Base-by-base conservation (phyloP, 1,284 basidiomycete genomes). In the Blastosporella zonata region DNA sequence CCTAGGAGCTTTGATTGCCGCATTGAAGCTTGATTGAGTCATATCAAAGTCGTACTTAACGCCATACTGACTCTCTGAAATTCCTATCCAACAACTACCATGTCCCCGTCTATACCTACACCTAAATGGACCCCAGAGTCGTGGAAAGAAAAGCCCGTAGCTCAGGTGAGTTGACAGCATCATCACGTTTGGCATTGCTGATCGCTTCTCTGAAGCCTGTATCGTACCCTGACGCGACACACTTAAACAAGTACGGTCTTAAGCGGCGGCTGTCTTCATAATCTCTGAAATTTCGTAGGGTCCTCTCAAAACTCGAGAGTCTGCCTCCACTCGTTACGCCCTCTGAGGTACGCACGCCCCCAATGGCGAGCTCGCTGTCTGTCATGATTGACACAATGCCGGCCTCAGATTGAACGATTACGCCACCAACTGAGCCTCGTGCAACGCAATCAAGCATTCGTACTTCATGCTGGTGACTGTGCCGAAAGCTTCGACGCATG, bases 391-490 rank as follows among this genome's bases (percentile, higher is more conserved):
- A 50, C 37, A n/a, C 22, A 43, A 12, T 41, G 47, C 10, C 37
- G 31, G 12, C 37, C 22, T 15, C 53, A 96, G 93, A 90, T 97
- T 60, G 92, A 96, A 65, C 78, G 91, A 6, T 77, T 97, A 46
- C 77, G 91, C 41, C 73, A 83, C 60, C 90, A 96, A 59, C 75
- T 97, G 17, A 73, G 77, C 15, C 79, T 81, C 41, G 93, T 96
- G 4, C 89, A 95, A 50, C 74, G 75, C n/a, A 88, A 90, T 55
- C 82, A 94, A 62, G 93, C 93, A 0, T 99, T 99, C 69, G 76
- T 99, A 23, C 79, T 99, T 0, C 96, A 99, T 58, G 94, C 95
- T 2, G 97, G 96, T 8, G 97, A 99, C 65, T 99, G 95, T 61
- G 96, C 95, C 18, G 95, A 96, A 67, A 88, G 90, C 63, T 95